phyloP scores from a whole-genome alignment of 306 rosid species.

The Delonix regia region DNA sequence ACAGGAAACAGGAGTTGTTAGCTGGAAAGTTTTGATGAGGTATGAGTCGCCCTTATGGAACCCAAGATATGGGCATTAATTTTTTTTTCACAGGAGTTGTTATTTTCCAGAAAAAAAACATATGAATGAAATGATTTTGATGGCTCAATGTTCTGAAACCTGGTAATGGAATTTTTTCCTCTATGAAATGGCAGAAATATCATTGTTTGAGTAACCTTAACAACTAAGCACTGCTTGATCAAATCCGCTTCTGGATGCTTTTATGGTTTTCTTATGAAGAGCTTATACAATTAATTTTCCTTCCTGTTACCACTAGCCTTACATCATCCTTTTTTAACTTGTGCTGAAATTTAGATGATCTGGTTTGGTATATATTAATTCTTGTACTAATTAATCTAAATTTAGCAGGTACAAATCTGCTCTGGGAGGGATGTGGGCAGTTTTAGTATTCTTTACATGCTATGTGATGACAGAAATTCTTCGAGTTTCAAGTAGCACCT shows the following conservation, averaged over 20 bases:
- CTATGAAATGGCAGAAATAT: not conserved
- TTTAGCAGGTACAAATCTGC: conserved; percentile 73
- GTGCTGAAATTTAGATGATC: conserved; percentile 15
- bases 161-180: conserved; percentile 3
- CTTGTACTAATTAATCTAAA: conserved; percentile 21
- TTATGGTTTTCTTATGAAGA: not conserved
- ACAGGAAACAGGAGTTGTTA: conserved; percentile 81
- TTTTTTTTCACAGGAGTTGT: not conserved
- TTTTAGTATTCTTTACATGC: conserved; percentile 61
- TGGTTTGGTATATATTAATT: not conserved
- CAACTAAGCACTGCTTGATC: not conserved
- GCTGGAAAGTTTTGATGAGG: conserved; percentile 79
- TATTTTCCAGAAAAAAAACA: not conserved
- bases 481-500: conserved; percentile 80
- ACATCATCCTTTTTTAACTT: not conserved
- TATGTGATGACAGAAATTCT: conserved; percentile 69
- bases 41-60: conserved; percentile 30
- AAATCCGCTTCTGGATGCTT: not conserved
- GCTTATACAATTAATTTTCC: not conserved
- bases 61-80: not conserved
- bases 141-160: not conserved
- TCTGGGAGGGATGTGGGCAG: conserved; percentile 86
- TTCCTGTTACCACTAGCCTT: not conserved
- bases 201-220: not conserved
- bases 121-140: not conserved